phyloP scores from a whole-genome alignment of 331 rosid species.

The Arachis monticola region DNA sequence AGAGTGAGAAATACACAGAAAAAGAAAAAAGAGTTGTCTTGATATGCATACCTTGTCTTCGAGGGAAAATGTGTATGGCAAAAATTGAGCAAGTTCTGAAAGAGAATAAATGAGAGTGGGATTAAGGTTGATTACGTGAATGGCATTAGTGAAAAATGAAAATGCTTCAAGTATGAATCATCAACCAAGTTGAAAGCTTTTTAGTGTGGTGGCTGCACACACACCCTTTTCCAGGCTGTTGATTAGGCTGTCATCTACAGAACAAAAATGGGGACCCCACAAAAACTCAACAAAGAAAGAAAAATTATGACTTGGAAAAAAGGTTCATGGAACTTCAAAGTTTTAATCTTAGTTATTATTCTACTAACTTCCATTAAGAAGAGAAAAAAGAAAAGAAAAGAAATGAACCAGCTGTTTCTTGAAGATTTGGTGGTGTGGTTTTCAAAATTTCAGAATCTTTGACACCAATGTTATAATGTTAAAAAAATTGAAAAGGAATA shows the following conservation, averaged over 20 bases:
- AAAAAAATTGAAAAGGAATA: not conserved
- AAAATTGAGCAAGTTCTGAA: slow-evolving; percentile 13
- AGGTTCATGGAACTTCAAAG: slow-evolving; percentile 43
- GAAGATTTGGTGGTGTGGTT: slow-evolving; percentile 43
- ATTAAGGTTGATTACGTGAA: slow-evolving; percentile 37
- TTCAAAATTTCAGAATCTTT: slow-evolving; percentile 42
- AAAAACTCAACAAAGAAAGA: slow-evolving; percentile 30
- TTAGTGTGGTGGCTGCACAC: slow-evolving; percentile 45
- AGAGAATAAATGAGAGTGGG: slow-evolving; percentile 19
- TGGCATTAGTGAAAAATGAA: slow-evolving; percentile 32
- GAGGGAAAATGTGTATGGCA: slow-evolving; percentile 35
- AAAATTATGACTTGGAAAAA: not conserved
- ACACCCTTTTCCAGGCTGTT: slow-evolving; percentile 66
- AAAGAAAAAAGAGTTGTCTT: not conserved
- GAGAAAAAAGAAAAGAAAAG: not conserved
- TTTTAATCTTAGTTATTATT: slow-evolving; percentile 1
- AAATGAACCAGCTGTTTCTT: slow-evolving; percentile 51
- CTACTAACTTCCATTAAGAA: slow-evolving; percentile 11
- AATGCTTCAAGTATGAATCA: too few relatives aligned
- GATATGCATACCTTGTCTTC: slow-evolving; percentile 29
- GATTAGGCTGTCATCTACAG: slow-evolving; percentile 70
- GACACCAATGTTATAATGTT: slow-evolving; percentile 18
- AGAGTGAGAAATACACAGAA: not conserved
- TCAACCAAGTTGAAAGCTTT: slow-evolving; percentile 40
- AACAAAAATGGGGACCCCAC: slow-evolving; percentile 60